phyloP scores from a whole-genome alignment of 1,284 basidiomycete genomes.

The Vanrija sp. region DNA sequence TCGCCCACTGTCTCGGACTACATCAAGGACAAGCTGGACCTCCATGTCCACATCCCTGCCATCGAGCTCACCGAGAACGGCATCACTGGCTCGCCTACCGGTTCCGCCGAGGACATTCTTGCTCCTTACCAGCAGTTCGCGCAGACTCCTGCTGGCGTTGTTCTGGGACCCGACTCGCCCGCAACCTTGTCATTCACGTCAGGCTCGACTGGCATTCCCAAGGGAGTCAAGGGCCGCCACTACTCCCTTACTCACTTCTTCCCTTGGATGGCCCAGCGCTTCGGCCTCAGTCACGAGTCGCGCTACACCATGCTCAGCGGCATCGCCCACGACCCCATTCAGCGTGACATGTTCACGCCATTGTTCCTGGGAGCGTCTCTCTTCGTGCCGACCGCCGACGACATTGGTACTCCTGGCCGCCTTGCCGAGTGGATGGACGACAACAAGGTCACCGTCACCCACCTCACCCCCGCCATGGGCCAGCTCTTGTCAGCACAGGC shows the following conservation, averaged over 20 bases:
- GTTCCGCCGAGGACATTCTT: constrained; percentile 44
- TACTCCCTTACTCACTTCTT: constrained; percentile 98
- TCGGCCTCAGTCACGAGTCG: constrained; percentile 68
- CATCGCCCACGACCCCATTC: constrained; percentile 98
- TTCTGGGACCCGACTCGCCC: constrained; percentile 88
- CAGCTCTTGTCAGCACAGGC: constrained; percentile 97
- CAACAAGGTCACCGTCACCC: constrained; percentile 83
- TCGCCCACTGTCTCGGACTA: constrained; percentile 79
- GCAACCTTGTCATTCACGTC: constrained; percentile 96
- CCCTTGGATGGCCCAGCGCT: constrained; percentile 96
- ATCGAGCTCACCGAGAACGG: constrained; percentile 67
- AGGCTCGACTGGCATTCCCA: constrained; percentile 96
- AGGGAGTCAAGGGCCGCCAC: constrained; percentile 93
- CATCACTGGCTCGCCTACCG: constrained; percentile 62
- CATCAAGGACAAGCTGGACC: constrained; percentile 71
- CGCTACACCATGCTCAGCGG: constrained; percentile 99
- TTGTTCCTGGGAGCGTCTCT: constrained; percentile 95
- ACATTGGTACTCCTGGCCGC: constrained; percentile 94
- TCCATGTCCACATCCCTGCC: constrained; percentile 90
- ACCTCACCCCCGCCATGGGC: constrained; percentile 98
- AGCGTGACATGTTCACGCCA: constrained; percentile 98
- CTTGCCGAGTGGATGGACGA: constrained; percentile 99
- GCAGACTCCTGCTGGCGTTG: constrained; percentile 61
- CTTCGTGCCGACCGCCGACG: constrained; percentile 93
- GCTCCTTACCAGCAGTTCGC: constrained; percentile 50